Evolutionary conservation across 2,329 filamentous ascomycete species (phyloP).

Genomic region (Alternaria burnsii): DNA sequence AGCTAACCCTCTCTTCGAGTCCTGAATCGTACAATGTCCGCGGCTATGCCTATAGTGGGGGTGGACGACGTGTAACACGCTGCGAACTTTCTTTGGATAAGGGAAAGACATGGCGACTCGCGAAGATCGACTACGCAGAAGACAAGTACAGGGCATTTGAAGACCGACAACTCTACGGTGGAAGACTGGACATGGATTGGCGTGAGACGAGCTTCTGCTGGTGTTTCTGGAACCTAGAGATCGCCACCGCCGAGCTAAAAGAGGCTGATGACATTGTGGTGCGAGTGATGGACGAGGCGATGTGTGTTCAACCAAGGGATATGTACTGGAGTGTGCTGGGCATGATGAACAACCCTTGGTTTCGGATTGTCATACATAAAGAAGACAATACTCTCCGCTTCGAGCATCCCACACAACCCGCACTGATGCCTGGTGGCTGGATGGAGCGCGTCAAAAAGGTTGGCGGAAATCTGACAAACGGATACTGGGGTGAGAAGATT

Average conservation of each 20-base stretch:
- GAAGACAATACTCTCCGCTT: slow-evolving; percentile 73
- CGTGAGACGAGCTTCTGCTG: slow-evolving; percentile 86
- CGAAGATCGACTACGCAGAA: slow-evolving; percentile 82
- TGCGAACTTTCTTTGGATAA: slow-evolving; percentile 86
- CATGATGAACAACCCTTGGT: slow-evolving; percentile 99
- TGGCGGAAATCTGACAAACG: slow-evolving; percentile 81
- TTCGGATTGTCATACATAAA: slow-evolving; percentile 77
- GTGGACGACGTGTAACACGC: slow-evolving; percentile 81
- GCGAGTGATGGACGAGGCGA: slow-evolving; percentile 87
- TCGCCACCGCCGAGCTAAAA: slow-evolving; percentile 69
- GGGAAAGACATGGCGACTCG: slow-evolving; percentile 80
- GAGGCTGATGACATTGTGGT: slow-evolving; percentile 77
- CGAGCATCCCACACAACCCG: slow-evolving; percentile 87
- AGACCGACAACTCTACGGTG: slow-evolving; percentile 75
- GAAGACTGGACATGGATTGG: slow-evolving; percentile 81
- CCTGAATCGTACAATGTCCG: slow-evolving; percentile 68
- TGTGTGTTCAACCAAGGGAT: slow-evolving; percentile 86
- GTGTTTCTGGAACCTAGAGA: slow-evolving; percentile 86
- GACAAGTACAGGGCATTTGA: slow-evolving; percentile 77
- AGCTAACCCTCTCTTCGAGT: slow-evolving; percentile 60
- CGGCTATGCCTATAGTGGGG: slow-evolving; percentile 90
- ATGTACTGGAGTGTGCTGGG: slow-evolving; percentile 97
- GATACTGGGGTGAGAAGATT: slow-evolving; percentile 81
- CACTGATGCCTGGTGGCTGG: slow-evolving; percentile 82
- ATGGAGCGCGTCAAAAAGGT: slow-evolving; percentile 89